Percentiles rank a stretch among this genome's conserved stretches.
Conservation (phyloP, 306 rosid genomes). For the Luffa aegyptiaca region DNA sequence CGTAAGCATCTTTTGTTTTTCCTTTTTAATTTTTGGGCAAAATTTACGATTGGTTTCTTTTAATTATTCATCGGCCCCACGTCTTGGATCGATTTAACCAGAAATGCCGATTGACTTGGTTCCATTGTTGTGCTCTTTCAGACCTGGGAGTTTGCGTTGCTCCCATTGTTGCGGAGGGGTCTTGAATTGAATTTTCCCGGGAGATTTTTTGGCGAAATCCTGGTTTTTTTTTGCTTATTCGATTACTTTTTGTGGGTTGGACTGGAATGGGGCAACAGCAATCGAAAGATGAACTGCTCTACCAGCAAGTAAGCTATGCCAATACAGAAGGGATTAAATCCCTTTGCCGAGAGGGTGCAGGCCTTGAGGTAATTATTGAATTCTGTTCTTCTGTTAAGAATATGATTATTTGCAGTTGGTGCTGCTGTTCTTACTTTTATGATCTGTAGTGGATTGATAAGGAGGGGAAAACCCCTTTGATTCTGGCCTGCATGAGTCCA, state of each 20-base stretch:
- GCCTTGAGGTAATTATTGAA: conserved; percentile 60
- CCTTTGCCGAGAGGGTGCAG: conserved; percentile 71
- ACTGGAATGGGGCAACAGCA: conserved; percentile 73
- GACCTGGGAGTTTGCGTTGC: background rate
- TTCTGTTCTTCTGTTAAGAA: background rate
- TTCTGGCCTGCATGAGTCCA: conserved; percentile 72
- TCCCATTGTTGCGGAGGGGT: background rate
- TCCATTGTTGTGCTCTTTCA: background rate
- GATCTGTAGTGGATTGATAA: conserved; percentile 56
- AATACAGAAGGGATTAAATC: conserved; percentile 65
- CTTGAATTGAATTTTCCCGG: background rate
- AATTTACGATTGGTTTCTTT: background rate
- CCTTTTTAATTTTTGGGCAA: background rate
- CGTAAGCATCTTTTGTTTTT: background rate
- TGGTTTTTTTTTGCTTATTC: background rate
- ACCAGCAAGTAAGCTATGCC: conserved; percentile 75
- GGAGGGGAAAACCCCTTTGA: conserved; percentile 80
- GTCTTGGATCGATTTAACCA: background rate
- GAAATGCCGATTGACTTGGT: background rate
- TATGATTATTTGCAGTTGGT: conserved; percentile 2
- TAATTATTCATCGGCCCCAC: background rate
- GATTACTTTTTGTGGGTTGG: background rate
- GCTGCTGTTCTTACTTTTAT: conserved; percentile 13
- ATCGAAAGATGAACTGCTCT: conserved; percentile 70
- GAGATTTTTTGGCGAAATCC: background rate